These are phyloP conservation scores for Omphalotus olearius DNA, from an alignment of 1,284 basidiomycete genomes.

Conservation along the genomic window DNA sequence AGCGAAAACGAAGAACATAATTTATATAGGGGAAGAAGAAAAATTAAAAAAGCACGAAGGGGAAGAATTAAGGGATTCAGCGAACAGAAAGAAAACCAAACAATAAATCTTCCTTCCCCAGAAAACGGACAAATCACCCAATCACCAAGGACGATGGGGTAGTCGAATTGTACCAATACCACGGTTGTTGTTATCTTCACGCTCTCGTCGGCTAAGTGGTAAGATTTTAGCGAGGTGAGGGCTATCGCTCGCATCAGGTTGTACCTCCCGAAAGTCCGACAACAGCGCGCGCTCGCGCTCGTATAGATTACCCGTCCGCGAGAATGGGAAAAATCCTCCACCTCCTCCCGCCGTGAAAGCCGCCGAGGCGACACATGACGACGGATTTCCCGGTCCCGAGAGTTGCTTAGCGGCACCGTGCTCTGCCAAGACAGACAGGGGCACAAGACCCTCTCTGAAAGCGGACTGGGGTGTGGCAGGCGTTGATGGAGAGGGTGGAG, in stretches of 20 bases:
- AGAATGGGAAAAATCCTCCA: neutral
- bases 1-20: neutral
- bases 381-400: too few relatives aligned
- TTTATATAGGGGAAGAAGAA: neutral
- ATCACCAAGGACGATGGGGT: constrained; percentile 11
- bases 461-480: constrained; percentile 12
- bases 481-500: constrained; percentile 13
- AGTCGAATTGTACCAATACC: neutral
- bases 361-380: too few relatives aligned
- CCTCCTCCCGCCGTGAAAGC: too few relatives aligned
- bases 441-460: too few relatives aligned
- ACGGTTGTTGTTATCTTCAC: too few relatives aligned
- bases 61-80: neutral
- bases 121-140: too few relatives aligned
- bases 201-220: too few relatives aligned
- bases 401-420: too few relatives aligned
- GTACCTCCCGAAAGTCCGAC: neutral
- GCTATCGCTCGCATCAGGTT: neutral
- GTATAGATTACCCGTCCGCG: neutral
- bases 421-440: too few relatives aligned
- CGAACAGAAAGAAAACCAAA: too few relatives aligned
- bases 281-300: neutral
- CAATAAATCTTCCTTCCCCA: neutral
- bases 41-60: neutral
- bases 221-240: too few relatives aligned